These are phyloP conservation scores for Arbutus unedo DNA, from an alignment of 148 eudicot genomes.

Conservation along the genomic window DNA sequence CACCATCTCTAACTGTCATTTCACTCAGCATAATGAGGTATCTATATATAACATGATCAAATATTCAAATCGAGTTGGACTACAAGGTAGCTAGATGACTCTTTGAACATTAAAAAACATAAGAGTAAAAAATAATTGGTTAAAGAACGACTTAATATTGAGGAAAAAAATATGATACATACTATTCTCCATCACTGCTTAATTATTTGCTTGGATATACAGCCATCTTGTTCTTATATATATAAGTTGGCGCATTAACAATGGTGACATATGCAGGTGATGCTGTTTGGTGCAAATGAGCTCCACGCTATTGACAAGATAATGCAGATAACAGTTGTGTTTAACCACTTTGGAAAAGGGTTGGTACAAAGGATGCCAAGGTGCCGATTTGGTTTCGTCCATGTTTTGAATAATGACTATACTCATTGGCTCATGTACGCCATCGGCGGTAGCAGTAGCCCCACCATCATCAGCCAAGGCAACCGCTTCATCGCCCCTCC, in stretches of 20 bases:
- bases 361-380: slow-evolving; percentile 17
- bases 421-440: slow-evolving; percentile 18
- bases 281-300: slow-evolving; percentile 15
- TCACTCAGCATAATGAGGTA: slow-evolving; percentile 14
- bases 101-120: neutral
- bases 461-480: slow-evolving; percentile 18
- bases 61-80: neutral
- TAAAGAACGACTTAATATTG: neutral
- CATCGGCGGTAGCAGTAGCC: slow-evolving; percentile 15
- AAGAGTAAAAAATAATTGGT: neutral
- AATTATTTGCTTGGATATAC: too few relatives aligned
- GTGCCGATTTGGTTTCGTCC: slow-evolving; percentile 6
- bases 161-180: too few relatives aligned
- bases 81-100: neutral
- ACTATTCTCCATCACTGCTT: neutral
- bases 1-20: slow-evolving; percentile 15
- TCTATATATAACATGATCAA: neutral
- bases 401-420: slow-evolving; percentile 14
- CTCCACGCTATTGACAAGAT: neutral
- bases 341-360: slow-evolving; percentile 17
- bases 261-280: slow-evolving; percentile 1
- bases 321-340: slow-evolving; percentile 15
- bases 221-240: too few relatives aligned
- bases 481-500: slow-evolving; percentile 17
- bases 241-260: neutral